Base-by-base conservation (phyloP, 116 monocot species). In the Cymodocea nodosa region DNA sequence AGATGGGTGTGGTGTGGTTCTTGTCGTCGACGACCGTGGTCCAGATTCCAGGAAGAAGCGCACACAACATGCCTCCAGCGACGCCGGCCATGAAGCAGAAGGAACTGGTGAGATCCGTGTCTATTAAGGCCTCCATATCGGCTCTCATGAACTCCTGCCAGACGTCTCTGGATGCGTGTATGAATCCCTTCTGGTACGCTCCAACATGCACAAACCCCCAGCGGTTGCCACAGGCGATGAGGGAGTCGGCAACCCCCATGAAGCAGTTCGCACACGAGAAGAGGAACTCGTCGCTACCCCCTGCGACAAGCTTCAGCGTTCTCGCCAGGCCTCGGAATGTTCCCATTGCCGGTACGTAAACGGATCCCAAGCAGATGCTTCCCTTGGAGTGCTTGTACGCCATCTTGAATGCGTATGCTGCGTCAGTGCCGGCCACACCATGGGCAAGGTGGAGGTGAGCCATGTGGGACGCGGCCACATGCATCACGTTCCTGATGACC, bases 171-270 rank as follows among this genome's bases (percentile, higher is more conserved):
- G 93, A 88, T 16, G 88, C 85, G 35, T 51, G 24, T 10, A 68
- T 34, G 17, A 93, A 83, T 0, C 77, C 71, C 54, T 79, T 83
- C 10, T 62, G 69, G 23, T 83, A 52, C 6, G 35, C 79, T 0
- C 83, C 88, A 2, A 93, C 77, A 23, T 77, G 79, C 39, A 85
- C 93, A 35, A 83, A 76, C 15, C 83, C 93, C 88, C 88, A 93
- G 34, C 81, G 66, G 71, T 93, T 93, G 25, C 50, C 83, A 34
- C 68, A 17, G 22, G 70, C 60, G 44, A 78, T 52, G 25, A 93
- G 68, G 52, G 52, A n/a, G 53, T 81, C 83, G 17, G 93, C 70
- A 23, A 83, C 19, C 17, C 59, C 69, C 35, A 57, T 30, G 61
- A 30, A 80, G 75, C 93, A 93, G 39, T 59, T 61, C 13, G 75